Evolutionary conservation across 2,329 filamentous ascomycete species (phyloP), one percentile per base, ranked within the genome.

Genomic region (Arthrobotrys pseudoclavata): DNA sequence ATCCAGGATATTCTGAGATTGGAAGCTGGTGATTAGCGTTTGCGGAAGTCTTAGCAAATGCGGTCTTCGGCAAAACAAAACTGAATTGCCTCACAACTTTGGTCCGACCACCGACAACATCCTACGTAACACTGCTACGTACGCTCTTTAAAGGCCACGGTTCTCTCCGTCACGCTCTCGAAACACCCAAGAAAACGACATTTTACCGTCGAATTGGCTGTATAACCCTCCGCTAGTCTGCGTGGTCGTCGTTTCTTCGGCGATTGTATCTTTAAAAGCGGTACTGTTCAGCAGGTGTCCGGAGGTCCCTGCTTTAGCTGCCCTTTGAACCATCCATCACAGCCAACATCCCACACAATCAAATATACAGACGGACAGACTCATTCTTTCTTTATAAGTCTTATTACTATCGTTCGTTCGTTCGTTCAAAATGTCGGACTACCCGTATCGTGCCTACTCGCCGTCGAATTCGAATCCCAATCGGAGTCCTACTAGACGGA

Each of bases 91-190:
- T 67, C 62, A 60, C 55, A 62, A 29, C 60, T 40, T 60, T 48
- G 29, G 20, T 15, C 71, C 72, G 66, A 76, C 47, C 57, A 69
- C 48, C 69, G 47, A 69, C 64, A 45, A 34, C 42, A 57, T 66
- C 29, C 48, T 62, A 76, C 71, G 71, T 76, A 76, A 76, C 64
- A 57, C 64, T 29, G 64, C 72, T 70, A 70, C 72, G 72, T 76
- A 76, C 47, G 31, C 64, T 60, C 48, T 42, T 29, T 60, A 66
- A 52, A 76, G 72, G 72, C 18, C 72, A 76, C 72, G 50, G 61
- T 70, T 63, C 68, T 63, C 68, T 57, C 48, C 47, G 22, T 50
- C 71, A 22, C 48, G 29, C 48, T 24, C 34, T 40, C 47, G 50
- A 50, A 20, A 29, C 20, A 42, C 15, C 50, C 53, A 24, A 60